Base-by-base conservation (phyloP, 768 basidiomycete species). In the Leucocoprinus leucothites region DNA sequence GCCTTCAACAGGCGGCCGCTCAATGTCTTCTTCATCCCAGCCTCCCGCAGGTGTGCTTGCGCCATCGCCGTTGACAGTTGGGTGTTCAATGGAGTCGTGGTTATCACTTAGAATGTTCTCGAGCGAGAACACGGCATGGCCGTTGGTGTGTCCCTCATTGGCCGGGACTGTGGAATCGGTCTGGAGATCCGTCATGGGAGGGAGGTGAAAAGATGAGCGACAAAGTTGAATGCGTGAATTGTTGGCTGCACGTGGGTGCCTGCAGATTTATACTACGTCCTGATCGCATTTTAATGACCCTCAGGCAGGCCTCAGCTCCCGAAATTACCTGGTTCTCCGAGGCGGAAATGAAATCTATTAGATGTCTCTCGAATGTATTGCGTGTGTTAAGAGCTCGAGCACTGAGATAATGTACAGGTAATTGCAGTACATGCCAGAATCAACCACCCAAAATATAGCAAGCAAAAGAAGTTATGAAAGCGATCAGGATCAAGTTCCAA, bases 41-140 rank as follows among this genome's bases (percentile, higher is more conserved):
- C 84, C 86, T 36, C 73, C 73, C 9, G 74, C 71, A 22, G 74
- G 67, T 19, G 68, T 63, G 34, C 71, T 69, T 50, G 67, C 65
- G 6, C 64, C 60, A n/a, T 51, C 51, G 21, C 56, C 38, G 18
- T 25, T 42, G 25, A 55, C 51, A 18, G 57, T 62, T 24, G 82
- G 78, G 61, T 85, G 79, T 61, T 87, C 86, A 43, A 90, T 63
- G 35, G 72, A 62, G 60, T 87, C 85, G 65, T 86, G 82, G 58
- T 85, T 74, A 56, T 81, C 72, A 48, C 82, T 69, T 48, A 91
- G 79, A 63, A 91, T 90, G 61, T 85, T 86, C 65, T 84, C 79
- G 35, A 91, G 76, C 26, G 86, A 86, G 61, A 89, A 85, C 8
- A 69, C 58, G 8, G 65, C 65, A 35, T 56, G 21, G 24, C 45